Evolutionary conservation across 2,329 filamentous ascomycete genomes (phyloP).

Genomic region (Microascus cirrosus): DNA sequence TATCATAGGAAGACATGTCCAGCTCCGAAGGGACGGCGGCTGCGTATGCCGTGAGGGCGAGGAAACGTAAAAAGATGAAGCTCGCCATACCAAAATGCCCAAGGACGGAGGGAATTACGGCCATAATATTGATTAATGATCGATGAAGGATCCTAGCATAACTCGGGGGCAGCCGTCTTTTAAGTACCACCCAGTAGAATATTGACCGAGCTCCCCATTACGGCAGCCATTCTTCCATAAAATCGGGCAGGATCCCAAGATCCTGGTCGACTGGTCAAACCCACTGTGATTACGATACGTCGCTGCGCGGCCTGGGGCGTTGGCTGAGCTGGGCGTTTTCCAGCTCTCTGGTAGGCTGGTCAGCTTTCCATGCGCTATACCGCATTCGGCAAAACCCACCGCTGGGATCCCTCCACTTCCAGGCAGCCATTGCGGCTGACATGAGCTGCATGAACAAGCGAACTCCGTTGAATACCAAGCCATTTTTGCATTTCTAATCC

Average conservation of each 20-base stretch:
- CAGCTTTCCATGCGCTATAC: not conserved
- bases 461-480: not conserved
- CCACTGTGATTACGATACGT: not conserved
- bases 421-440: not conserved
- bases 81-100: not conserved
- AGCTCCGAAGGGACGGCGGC: not conserved
- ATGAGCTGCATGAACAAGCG: not conserved
- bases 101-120: not conserved
- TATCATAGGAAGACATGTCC: not conserved
- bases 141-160: not conserved
- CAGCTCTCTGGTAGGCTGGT: not conserved
- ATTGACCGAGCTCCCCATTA: not conserved
- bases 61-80: not conserved
- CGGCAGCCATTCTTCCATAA: not conserved
- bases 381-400: slow-evolving; percentile 2
- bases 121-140: not conserved
- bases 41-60: not conserved
- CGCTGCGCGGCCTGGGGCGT: too few species aligned
- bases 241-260: not conserved
- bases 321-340: not conserved
- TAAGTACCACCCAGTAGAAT: not conserved
- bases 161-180: not conserved
- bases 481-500: not conserved
- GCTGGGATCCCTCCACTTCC: not conserved
- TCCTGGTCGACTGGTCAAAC: not conserved